Percentiles rank a stretch among this genome's conserved stretches.
These are phyloP conservation scores for Fusarium redolens DNA, from an alignment of 2,329 filamentous ascomycete genomes.

Conservation along the genomic window DNA sequence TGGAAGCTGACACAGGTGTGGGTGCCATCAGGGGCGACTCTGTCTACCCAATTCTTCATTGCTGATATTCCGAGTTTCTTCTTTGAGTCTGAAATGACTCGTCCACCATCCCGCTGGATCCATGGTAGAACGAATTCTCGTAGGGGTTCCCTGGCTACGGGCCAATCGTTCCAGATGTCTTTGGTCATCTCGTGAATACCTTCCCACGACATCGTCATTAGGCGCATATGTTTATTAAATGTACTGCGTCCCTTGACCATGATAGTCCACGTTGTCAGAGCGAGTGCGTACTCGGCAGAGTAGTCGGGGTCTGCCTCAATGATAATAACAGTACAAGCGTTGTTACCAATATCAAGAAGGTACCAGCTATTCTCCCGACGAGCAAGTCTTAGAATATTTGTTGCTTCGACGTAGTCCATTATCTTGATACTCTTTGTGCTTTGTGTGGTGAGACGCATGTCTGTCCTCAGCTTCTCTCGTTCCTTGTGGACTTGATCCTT, in stretches of 20 bases:
- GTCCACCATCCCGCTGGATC: neutral
- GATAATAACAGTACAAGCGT: neutral
- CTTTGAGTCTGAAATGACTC: neutral
- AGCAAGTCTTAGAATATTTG: neutral
- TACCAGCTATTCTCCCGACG: neutral
- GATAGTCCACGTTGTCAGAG: neutral
- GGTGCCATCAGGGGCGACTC: neutral
- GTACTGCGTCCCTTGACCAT: neutral
- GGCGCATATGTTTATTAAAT: rapidly evolving
- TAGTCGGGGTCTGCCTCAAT: neutral
- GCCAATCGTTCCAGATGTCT: neutral
- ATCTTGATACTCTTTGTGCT: neutral
- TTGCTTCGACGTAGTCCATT: neutral
- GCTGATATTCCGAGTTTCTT: neutral
- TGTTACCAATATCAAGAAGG: neutral
- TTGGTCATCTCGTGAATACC: neutral
- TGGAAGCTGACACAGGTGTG: neutral
- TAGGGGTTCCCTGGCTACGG: neutral
- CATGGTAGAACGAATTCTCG: neutral
- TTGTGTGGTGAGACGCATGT: neutral
- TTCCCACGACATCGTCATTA: neutral
- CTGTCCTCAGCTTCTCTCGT: neutral
- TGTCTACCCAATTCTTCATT: neutral
- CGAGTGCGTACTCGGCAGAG: neutral
- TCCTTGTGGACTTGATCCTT: neutral